A percentile compares a stretch with the other conserved stretches of the same genome.
These are phyloP conservation scores for Fraxinus anomala DNA, from an alignment of 257 asterid genomes.

Conservation along the genomic window DNA sequence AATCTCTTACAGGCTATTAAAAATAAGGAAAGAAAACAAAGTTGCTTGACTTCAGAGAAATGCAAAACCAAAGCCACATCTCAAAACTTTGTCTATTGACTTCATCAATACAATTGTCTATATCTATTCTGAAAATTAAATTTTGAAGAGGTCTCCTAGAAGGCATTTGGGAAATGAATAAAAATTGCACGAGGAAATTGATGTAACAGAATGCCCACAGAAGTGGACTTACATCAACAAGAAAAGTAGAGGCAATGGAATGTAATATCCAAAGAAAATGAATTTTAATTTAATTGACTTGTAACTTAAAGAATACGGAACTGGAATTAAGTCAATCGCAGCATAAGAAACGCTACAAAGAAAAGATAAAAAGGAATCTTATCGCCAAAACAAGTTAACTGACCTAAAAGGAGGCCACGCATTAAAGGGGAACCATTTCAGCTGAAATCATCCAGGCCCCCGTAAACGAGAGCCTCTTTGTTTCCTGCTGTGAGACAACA, in stretches of 20 bases:
- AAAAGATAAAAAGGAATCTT: constrained; percentile 52
- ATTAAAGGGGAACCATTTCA: constrained; percentile 88
- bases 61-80: no score
- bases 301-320: constrained; percentile 38
- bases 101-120: background rate
- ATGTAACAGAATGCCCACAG: constrained; percentile 7
- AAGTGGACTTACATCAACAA: constrained; percentile 20
- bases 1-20: background rate
- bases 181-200: constrained; percentile 25
- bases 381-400: constrained; percentile 66
- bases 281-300: constrained; percentile 39
- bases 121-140: background rate
- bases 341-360: constrained; percentile 68
- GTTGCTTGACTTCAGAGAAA: no score
- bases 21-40: no score
- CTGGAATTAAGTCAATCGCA: constrained; percentile 50
- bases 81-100: background rate
- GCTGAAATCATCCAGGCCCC: constrained; percentile 96
- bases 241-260: constrained; percentile 34
- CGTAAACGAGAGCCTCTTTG: constrained; percentile 89
- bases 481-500: constrained; percentile 93
- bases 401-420: constrained; percentile 89
- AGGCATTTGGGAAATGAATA: background rate
- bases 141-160: background rate
- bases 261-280: constrained; percentile 32